Base-by-base conservation (phyloP, 345 rosid genomes). In the Alliaria petiolata region DNA sequence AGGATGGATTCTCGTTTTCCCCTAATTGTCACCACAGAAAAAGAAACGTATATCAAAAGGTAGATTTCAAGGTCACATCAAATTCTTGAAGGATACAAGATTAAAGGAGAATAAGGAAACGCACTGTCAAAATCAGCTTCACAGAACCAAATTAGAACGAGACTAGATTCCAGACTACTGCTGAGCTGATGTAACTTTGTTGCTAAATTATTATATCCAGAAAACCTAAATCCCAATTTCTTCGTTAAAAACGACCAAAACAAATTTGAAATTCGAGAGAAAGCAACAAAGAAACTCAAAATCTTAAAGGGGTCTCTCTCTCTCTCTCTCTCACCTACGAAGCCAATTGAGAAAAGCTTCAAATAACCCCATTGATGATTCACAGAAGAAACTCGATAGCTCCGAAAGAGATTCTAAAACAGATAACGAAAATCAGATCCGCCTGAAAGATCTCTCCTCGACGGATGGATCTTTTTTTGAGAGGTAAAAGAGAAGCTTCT, bases 341-440 rank as follows among this genome's bases (percentile, higher is more conserved):
- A 87, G 92, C 92, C 92, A 87, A 79, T 85, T 82, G 78, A 87
- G 89, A 65, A 87, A 82, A 71, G 88, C 84, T 72, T 87, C 92
- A 83, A 76, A 87, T 59, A 85, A 75, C 49, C 92, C 89, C 92
- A 87, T 85, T 47, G 67, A 60, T 39, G 51, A 62, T 54, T 43
- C 42, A 67, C 54, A 17, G 17, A 70, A 25, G n/a, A 65, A 33
- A 54, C 33, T 50, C 42, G 5, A 45, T 38, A 54, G 42, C 73
- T 56, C 22, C 42, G 2, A 15, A n/a, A n/a, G n/a, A n/a, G n/a
- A n/a, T n/a, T n/a, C n/a, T n/a, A n/a, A n/a, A n/a, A n/a, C n/a
- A n/a, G n/a, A n/a, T n/a, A n/a, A n/a, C n/a, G n/a, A n/a, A 33
- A 7, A 33, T 45, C 53, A 70, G 59, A 72, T 39, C 67, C 28